These are phyloP conservation scores for Kockovaella imperatae DNA, from an alignment of 768 basidiomycete genomes.

Conservation along the genomic window DNA sequence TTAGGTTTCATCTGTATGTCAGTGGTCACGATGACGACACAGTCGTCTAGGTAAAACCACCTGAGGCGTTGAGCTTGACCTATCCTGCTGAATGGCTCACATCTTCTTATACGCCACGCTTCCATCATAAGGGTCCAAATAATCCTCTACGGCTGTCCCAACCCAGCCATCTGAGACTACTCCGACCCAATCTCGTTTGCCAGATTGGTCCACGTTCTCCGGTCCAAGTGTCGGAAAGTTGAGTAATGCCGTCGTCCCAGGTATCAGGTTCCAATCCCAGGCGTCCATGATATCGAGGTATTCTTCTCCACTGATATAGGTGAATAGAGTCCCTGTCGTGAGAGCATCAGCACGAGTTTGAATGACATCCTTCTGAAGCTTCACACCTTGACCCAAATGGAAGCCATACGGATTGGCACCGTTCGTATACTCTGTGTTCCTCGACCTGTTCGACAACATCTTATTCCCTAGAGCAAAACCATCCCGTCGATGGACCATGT, in stretches of 20 bases:
- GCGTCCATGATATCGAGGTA: slow-evolving; percentile 65
- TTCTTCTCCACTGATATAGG: slow-evolving; percentile 59
- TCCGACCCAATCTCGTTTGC: slow-evolving; percentile 58
- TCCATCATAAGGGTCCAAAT: slow-evolving; percentile 57
- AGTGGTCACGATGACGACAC: slow-evolving; percentile 56
- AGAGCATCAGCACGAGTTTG: no score
- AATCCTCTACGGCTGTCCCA: slow-evolving; percentile 60
- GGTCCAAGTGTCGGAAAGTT: slow-evolving; percentile 54
- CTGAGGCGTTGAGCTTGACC: no score
- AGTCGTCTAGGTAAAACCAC: slow-evolving; percentile 64
- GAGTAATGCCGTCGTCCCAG: slow-evolving; percentile 64
- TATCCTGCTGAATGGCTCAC: no score
- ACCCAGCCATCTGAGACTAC: slow-evolving; percentile 56
- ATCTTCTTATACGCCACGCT: slow-evolving; percentile 59
- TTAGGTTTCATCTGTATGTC: slow-evolving; percentile 24
- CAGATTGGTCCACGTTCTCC: slow-evolving; percentile 47
- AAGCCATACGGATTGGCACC: slow-evolving; percentile 60
- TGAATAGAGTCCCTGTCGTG: slow-evolving; percentile 60
- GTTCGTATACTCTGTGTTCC: slow-evolving; percentile 62
- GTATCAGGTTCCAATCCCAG: slow-evolving; percentile 73
- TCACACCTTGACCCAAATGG: slow-evolving; percentile 62
- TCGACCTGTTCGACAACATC: slow-evolving; percentile 57
- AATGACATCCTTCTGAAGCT: no score
- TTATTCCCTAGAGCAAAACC: slow-evolving; percentile 57
- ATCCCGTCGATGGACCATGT: slow-evolving; percentile 62